phyloP scores from a whole-genome alignment of 768 basidiomycete species.

The Amanita pseudoporphyria region DNA sequence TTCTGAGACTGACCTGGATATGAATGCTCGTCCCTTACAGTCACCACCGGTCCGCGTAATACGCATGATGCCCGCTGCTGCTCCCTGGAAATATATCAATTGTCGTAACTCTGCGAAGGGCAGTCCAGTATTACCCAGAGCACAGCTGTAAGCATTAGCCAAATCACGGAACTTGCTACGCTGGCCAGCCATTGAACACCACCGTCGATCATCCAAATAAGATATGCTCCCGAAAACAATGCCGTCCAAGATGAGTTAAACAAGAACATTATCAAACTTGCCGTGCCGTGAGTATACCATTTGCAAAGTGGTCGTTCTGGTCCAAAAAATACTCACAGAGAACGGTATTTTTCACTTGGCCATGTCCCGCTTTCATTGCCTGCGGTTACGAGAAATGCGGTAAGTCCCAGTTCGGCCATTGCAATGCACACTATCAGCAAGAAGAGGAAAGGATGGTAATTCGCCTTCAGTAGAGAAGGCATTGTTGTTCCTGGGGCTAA shows the following conservation, averaged over 20 bases:
- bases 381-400: constrained; percentile 61
- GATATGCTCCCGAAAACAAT: constrained; percentile 57
- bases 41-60: constrained; percentile 48
- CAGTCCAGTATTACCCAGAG: constrained; percentile 48
- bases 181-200: constrained; percentile 62
- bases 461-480: constrained; percentile 31
- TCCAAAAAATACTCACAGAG: constrained; percentile 37
- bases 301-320: not conserved
- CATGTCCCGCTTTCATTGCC: constrained; percentile 56
- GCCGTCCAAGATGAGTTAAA: constrained; percentile 72
- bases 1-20: constrained; percentile 36
- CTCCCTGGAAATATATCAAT: constrained; percentile 34
- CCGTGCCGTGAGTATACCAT: not conserved
- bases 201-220: constrained; percentile 62
- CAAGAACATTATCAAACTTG: constrained; percentile 46
- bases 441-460: constrained; percentile 56
- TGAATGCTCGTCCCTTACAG: constrained; percentile 42
- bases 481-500: constrained; percentile 18
- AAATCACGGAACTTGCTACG: constrained; percentile 67
- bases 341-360: constrained; percentile 54
- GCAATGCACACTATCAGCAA: constrained; percentile 56
- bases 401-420: constrained; percentile 66
- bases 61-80: constrained; percentile 59
- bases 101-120: not conserved
- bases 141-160: constrained; percentile 54